Conservation (phyloP, 371 early-diverging fungal species). For the Mortierella sp. region DNA sequence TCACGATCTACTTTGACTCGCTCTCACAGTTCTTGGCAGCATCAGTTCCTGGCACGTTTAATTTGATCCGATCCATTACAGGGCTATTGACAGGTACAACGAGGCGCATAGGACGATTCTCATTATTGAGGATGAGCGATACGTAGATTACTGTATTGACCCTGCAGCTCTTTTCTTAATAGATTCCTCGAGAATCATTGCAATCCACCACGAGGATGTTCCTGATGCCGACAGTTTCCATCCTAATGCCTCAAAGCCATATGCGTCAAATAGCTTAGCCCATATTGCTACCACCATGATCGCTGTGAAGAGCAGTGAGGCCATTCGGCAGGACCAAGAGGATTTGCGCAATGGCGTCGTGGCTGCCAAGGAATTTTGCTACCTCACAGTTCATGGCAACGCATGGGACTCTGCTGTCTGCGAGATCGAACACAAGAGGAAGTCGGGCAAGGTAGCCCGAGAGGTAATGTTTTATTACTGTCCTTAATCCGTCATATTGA, state of each 20-base stretch:
- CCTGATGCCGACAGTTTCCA: constrained; percentile 44
- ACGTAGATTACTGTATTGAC: too few species aligned
- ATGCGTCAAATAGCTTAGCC: constrained; percentile 39
- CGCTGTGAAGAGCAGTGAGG: constrained; percentile 29
- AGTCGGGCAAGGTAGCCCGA: constrained; percentile 55
- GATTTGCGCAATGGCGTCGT: constrained; percentile 37
- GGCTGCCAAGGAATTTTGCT: constrained; percentile 32
- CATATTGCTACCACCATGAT: constrained; percentile 47
- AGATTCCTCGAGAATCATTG: constrained; percentile 49
- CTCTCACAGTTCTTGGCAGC: constrained; percentile 32
- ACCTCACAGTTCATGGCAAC: constrained; percentile 34
- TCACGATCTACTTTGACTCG: constrained; percentile 48
- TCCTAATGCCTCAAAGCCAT: constrained; percentile 41
- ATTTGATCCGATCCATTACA: constrained; percentile 46
- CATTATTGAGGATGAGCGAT: too few species aligned
- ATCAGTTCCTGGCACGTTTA: constrained; percentile 47
- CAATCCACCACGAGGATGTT: constrained; percentile 46
- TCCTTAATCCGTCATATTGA: too few species aligned
- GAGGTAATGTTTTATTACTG: too few species aligned
- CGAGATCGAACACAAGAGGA: constrained; percentile 58
- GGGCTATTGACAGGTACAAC: constrained; percentile 37
- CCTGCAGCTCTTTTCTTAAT: neutral
- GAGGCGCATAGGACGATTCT: too few species aligned
- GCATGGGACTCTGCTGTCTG: constrained; percentile 52
- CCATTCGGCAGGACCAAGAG: constrained; percentile 42